Conservation (phyloP, 805 yeast species). For the Candida caryicola region DNA sequence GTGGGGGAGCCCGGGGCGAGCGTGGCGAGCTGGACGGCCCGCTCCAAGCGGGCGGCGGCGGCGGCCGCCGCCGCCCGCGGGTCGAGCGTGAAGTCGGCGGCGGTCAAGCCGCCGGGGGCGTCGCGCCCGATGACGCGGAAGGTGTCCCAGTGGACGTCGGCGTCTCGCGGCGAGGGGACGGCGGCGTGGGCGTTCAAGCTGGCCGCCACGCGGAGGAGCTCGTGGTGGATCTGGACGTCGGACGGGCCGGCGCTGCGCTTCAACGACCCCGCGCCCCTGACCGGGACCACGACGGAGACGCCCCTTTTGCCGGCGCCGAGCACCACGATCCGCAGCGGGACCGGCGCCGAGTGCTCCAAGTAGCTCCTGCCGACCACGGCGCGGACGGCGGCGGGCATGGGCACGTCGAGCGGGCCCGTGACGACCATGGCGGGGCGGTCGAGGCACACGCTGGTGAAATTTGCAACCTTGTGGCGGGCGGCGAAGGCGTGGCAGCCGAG, state of each 20-base stretch:
- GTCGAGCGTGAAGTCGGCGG: too few relatives aligned
- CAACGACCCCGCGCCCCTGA: constrained; percentile 1
- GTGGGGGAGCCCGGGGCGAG: too few relatives aligned
- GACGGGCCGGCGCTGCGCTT: neutral
- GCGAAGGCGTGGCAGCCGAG: neutral
- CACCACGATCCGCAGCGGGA: constrained; percentile 28
- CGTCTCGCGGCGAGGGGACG: neutral
- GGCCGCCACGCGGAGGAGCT: neutral
- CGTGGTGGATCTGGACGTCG: neutral
- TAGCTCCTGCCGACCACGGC: constrained; percentile 32
- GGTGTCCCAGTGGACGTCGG: neutral
- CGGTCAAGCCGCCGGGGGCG: too few relatives aligned
- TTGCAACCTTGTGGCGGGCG: neutral
- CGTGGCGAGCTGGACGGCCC: too few relatives aligned
- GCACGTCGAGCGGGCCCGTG: constrained; percentile 17
- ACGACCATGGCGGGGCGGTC: constrained; percentile 20
- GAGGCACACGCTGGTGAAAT: neutral
- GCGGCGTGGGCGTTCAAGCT: neutral
- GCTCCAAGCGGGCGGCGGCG: too few relatives aligned
- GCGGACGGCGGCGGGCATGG: constrained; percentile 28
- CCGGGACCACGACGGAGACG: constrained; percentile 23
- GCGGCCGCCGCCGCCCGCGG: too few relatives aligned
- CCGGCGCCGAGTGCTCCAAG: constrained; percentile 25
- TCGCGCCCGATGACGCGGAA: too few relatives aligned
- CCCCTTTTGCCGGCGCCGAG: constrained; percentile 22